Conservation (phyloP, 2,329 filamentous ascomycete species). For the Calonectria crousiana region DNA sequence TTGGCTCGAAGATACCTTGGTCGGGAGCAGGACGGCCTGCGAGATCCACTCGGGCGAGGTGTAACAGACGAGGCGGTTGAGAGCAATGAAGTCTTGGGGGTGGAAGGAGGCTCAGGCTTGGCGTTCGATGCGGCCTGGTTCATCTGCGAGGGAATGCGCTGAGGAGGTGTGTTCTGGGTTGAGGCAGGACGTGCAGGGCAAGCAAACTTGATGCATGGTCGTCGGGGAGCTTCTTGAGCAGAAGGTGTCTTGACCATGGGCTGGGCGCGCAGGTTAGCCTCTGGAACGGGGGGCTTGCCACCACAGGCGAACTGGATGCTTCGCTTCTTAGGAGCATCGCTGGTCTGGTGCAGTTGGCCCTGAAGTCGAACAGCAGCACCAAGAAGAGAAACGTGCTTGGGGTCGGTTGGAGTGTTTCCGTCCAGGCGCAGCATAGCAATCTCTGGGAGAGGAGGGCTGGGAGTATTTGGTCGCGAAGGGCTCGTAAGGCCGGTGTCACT, state of each 20-base stretch:
- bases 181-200: conserved; percentile 69
- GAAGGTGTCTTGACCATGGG: conserved; percentile 49
- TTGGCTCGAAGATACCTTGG: conserved; percentile 65
- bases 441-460: conserved; percentile 84
- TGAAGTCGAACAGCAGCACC: conserved; percentile 38
- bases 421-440: conserved; percentile 60
- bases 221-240: conserved; percentile 59
- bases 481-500: conserved; percentile 94
- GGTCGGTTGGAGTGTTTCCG: conserved; percentile 43
- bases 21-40: conserved; percentile 40
- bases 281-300: conserved; percentile 66
- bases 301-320: conserved; percentile 94
- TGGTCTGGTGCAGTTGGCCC: conserved; percentile 55
- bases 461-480: conserved; percentile 86
- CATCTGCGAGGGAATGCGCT: conserved; percentile 28
- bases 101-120: conserved; percentile 46
- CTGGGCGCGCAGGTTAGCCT: conserved; percentile 52
- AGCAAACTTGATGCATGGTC: conserved; percentile 80
- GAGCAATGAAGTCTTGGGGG: conserved; percentile 45
- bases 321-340: conserved; percentile 73
- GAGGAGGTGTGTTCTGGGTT: conserved; percentile 54
- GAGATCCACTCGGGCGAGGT: conserved; percentile 41
- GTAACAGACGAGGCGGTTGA: conserved; percentile 36
- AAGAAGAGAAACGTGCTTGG: conserved; percentile 42
- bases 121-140: conserved; percentile 26